These are phyloP conservation scores for Mucor mucedo DNA, from an alignment of 371 early-diverging fungal species.

Conservation along the genomic window DNA sequence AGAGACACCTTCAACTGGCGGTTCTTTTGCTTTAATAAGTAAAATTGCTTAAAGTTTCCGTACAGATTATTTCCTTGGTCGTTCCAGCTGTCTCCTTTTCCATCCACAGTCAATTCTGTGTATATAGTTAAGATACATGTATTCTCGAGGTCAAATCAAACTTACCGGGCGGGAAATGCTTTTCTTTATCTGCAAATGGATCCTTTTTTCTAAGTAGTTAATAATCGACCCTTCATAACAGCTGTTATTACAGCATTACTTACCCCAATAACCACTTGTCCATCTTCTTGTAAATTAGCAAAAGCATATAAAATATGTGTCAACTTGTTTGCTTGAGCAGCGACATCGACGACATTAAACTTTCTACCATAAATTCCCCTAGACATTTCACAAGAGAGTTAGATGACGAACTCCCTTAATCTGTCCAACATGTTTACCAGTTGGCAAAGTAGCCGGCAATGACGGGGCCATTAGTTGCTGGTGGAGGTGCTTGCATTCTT, in stretches of 20 bases:
- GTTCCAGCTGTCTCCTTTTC: constrained; percentile 62
- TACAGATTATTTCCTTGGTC: constrained; percentile 68
- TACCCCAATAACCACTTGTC: constrained; percentile 68
- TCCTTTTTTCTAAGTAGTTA: constrained; percentile 26
- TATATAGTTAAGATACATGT: neutral
- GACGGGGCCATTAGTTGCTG: constrained; percentile 40
- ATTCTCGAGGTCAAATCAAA: neutral
- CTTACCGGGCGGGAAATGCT: constrained; percentile 46
- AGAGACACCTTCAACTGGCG: constrained; percentile 73
- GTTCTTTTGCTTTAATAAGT: constrained; percentile 73
- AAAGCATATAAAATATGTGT: constrained; percentile 91
- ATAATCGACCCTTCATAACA: too few relatives aligned
- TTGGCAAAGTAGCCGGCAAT: constrained; percentile 48
- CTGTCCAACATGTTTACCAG: constrained; percentile 21
- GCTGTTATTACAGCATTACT: neutral
- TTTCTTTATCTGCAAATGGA: constrained; percentile 53
- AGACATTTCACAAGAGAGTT: neutral
- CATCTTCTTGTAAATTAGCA: constrained; percentile 75
- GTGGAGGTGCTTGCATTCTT: constrained; percentile 29
- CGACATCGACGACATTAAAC: constrained; percentile 68
- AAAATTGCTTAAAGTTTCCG: constrained; percentile 83
- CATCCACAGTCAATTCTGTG: constrained; percentile 49
- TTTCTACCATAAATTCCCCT: constrained; percentile 80
- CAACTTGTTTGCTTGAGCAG: constrained; percentile 60
- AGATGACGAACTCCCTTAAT: neutral